Base-by-base conservation (phyloP, 2,329 filamentous ascomycete genomes). In the Zasmidium angulare region DNA sequence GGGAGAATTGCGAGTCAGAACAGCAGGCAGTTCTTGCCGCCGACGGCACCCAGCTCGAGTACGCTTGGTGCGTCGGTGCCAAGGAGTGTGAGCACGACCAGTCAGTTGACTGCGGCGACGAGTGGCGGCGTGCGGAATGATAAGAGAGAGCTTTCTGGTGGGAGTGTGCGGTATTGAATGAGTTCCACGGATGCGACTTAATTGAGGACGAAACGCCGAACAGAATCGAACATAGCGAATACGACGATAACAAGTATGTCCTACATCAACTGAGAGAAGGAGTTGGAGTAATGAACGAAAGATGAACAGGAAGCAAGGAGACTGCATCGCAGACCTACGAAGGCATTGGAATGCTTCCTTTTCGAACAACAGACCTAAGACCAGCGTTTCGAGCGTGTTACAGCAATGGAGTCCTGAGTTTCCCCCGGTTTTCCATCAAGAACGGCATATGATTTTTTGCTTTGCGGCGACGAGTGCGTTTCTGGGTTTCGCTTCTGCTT, bases 1-100 rank as follows among this genome's bases (percentile, higher is more conserved):
- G 71, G 71, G 22, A 58, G 63, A 46, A 64, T 62, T 40, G 58
- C 58, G 26, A 62, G 56, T 20, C 61, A 63, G 56, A 46, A 36
- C 10, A 54, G 50, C 19, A 51, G 55, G 29, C 58, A 65, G 46
- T 50, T 52, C 43, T 61, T 54, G 24, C 57, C 58, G 12, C 58
- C 56, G 6, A 21, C 56, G 31, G 54, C 58, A 12, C 58, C 56
- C 6, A 21, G 40, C 23, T 20, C 24, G 4, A 53, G 46, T 36
- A 50, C 50, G 6, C 20, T 29, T 4, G 54, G 55, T 23, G 43
- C 60, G 6, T 53, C 50, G 9, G 59, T 66, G 7, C 58, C 61
- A 23, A 61, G 66, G 29, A 68, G 56, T 23, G 62, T 63, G 43
- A 63, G 59, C 43, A 47, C 40, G 11, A 46, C 29, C 12, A 58